A percentile compares a stretch with the other conserved stretches of the same genome.
phyloP scores from a whole-genome alignment of 345 rosid species.

The Trapa incisa region DNA sequence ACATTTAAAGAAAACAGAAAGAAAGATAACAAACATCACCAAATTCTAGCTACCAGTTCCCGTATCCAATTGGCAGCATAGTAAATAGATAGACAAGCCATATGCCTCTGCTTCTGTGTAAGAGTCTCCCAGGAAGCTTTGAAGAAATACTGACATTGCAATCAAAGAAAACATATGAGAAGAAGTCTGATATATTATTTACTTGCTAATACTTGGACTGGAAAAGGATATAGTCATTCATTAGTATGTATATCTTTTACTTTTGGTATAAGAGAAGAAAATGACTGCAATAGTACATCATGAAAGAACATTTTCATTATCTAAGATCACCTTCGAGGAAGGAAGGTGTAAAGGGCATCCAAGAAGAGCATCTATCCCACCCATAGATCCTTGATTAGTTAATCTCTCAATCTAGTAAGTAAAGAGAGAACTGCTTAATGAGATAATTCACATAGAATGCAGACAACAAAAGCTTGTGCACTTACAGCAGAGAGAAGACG shows the following conservation, averaged over 20 bases:
- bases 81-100: slow-evolving; percentile 49
- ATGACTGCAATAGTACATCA: neutral
- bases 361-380: slow-evolving; percentile 77
- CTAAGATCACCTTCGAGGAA: slow-evolving; percentile 42
- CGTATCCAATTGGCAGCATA: slow-evolving; percentile 70
- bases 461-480: slow-evolving; percentile 8
- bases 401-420: slow-evolving; percentile 52
- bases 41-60: slow-evolving; percentile 48
- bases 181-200: neutral
- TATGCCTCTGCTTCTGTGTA: slow-evolving; percentile 53
- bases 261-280: neutral
- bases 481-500: slow-evolving; percentile 68
- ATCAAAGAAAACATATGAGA: neutral
- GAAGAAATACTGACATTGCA: slow-evolving; percentile 45
- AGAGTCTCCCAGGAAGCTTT: slow-evolving; percentile 44
- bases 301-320: neutral
- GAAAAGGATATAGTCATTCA: slow-evolving; percentile 2
- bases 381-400: slow-evolving; percentile 73
- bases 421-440: neutral
- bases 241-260: neutral
- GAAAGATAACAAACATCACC: slow-evolving; percentile 5
- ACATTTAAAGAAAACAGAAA: neutral
- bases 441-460: slow-evolving; percentile 8
- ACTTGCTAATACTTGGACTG: neutral
- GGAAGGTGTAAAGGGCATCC: slow-evolving; percentile 89